Evolutionary conservation across 805 yeast species (phyloP).

Genomic region (Yueomyces sinensis): DNA sequence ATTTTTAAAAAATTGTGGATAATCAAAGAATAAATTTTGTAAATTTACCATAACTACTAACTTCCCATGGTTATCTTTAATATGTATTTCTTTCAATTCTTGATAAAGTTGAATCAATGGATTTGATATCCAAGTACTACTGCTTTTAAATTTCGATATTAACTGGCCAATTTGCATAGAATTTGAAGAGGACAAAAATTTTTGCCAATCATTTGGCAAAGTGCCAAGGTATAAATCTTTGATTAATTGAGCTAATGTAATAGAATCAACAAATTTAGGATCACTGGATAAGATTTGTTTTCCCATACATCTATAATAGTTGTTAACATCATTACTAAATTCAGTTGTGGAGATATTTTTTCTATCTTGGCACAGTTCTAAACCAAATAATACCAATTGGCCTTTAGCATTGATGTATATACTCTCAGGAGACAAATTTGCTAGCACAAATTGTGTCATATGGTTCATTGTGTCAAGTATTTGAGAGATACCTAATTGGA

Average conservation of each 20-base stretch:
- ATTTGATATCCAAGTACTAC: slow-evolving; percentile 27
- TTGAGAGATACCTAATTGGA: slow-evolving; percentile 17
- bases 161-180: slow-evolving; percentile 23
- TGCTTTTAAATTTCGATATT: slow-evolving; percentile 19
- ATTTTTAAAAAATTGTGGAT: slow-evolving; percentile 23
- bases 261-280: slow-evolving; percentile 27
- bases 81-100: slow-evolving; percentile 41
- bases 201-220: slow-evolving; percentile 28
- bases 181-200: slow-evolving; percentile 4
- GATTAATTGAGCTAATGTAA: slow-evolving; percentile 19
- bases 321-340: slow-evolving; percentile 4
- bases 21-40: slow-evolving; percentile 25
- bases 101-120: slow-evolving; percentile 39
- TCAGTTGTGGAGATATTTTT: slow-evolving; percentile 16
- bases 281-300: slow-evolving; percentile 7
- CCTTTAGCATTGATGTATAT: slow-evolving; percentile 58
- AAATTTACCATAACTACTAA: slow-evolving; percentile 21
- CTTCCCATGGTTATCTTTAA: slow-evolving; percentile 42
- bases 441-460: slow-evolving; percentile 39
- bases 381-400: slow-evolving; percentile 77
- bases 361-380: slow-evolving; percentile 36
- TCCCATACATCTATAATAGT: slow-evolving; percentile 5
- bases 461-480: slow-evolving; percentile 14
- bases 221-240: slow-evolving; percentile 28
- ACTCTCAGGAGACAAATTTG: slow-evolving; percentile 41